Evolutionary conservation across 768 basidiomycete genomes (phyloP), one percentile per base, ranked within the genome.

Genomic region (Hygrocybe punicea): DNA sequence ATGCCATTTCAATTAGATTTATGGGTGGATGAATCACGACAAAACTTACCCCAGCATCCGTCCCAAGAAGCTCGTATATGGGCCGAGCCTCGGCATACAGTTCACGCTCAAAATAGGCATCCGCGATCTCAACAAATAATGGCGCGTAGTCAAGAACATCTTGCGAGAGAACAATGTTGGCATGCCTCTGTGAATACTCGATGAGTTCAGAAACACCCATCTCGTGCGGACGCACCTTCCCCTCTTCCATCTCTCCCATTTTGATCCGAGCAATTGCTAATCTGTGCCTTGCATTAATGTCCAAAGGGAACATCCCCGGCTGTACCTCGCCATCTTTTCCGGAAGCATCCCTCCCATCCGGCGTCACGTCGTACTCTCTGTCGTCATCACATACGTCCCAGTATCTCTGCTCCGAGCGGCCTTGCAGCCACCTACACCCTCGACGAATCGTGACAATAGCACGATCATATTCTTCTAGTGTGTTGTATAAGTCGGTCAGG

Each of bases 361-460:
- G 69, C 45, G 73, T 69, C 17, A 79, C 64, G 65, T 93, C 91
- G 65, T 83, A 99, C 71, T 99, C 96, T 49, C 94, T 77, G 66
- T 99, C 96, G 67, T 99, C 95, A 29, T 81, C 81, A 53, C 85
- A 82, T 19, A 79, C 68, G 61, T 93, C 90, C 93, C 94, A 98
- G 56, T 86, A 85, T 53, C 76, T 78, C 66, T 89, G 86, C 46
- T 81, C 75, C 33, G 72, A 74, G 33, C 96, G 76, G 0, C 92
- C 91, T 68, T 98, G 92, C n/a, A 98, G 70, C 96, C 96, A 98
- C 54, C 96, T 75, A 51, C 83, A 87, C 1, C 94, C 95, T 51
- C 76, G 77, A 47, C 88, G 79, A 51, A 96, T 85, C 1, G 83
- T 80, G 11, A 81, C 76, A 14, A 93, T 74, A 0, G 89, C 89